These are phyloP conservation scores for Datura wrightii DNA, from an alignment of 257 asterid species.

Conservation along the genomic window DNA sequence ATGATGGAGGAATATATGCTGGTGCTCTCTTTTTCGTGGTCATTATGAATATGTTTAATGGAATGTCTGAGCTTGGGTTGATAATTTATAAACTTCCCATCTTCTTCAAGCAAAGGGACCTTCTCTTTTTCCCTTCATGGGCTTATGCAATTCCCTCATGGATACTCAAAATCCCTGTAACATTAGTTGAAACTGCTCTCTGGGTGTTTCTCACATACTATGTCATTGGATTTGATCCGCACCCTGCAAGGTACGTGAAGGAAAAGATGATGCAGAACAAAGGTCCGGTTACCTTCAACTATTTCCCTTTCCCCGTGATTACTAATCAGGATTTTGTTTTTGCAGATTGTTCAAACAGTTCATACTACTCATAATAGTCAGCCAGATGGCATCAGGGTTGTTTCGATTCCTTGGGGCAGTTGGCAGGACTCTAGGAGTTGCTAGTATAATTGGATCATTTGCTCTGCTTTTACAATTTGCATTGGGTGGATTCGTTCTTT, in stretches of 20 bases:
- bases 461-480: slow-evolving; percentile 62
- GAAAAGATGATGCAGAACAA: neutral
- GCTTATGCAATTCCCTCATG: slow-evolving; percentile 68
- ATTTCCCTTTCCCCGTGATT: neutral
- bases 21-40: slow-evolving; percentile 61
- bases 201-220: slow-evolving; percentile 68
- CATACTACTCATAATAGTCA: slow-evolving; percentile 48
- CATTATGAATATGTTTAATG: slow-evolving; percentile 60
- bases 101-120: slow-evolving; percentile 69
- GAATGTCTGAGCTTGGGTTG: slow-evolving; percentile 62
- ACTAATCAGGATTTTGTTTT: neutral
- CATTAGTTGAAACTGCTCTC: slow-evolving; percentile 58
- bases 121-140: slow-evolving; percentile 68
- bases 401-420: slow-evolving; percentile 66
- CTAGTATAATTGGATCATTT: slow-evolving; percentile 68
- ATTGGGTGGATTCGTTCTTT: slow-evolving; percentile 68
- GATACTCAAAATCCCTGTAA: slow-evolving; percentile 60
- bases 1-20: slow-evolving; percentile 55
- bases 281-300: neutral
- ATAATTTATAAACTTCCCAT: slow-evolving; percentile 67
- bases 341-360: slow-evolving; percentile 62
- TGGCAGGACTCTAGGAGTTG: slow-evolving; percentile 66
- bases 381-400: slow-evolving; percentile 59
- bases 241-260: slow-evolving; percentile 53
- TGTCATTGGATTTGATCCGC: slow-evolving; percentile 74